These are phyloP conservation scores for Sporobolomyces roseus DNA, from an alignment of 768 basidiomycete species.

Conservation along the genomic window DNA sequence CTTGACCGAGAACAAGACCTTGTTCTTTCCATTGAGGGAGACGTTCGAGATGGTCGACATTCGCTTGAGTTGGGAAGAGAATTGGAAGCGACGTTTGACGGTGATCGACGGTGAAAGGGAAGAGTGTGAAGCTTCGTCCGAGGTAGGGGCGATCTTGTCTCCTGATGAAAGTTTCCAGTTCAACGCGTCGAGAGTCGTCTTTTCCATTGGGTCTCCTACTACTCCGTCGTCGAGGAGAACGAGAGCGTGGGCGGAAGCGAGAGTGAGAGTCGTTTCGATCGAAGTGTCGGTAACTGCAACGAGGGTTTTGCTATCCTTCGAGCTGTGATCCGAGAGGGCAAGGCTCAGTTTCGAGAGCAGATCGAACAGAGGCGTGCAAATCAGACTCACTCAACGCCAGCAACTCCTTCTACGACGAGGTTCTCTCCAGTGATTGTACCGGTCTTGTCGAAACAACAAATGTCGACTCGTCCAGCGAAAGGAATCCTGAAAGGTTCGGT, in stretches of 20 bases:
- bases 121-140: slow-evolving; percentile 50
- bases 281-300: slow-evolving; percentile 72
- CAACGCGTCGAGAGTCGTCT: slow-evolving; percentile 84
- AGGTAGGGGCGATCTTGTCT: slow-evolving; percentile 65
- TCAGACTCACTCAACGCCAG: slow-evolving; percentile 74
- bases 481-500: slow-evolving; percentile 99
- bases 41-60: slow-evolving; percentile 79
- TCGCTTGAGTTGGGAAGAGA: slow-evolving; percentile 92
- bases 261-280: slow-evolving; percentile 74
- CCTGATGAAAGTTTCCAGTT: slow-evolving; percentile 74
- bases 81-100: slow-evolving; percentile 91
- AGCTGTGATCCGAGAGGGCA: slow-evolving; percentile 52
- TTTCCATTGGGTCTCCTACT: slow-evolving; percentile 99
- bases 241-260: slow-evolving; percentile 91
- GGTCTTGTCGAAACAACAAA: slow-evolving; percentile 99
- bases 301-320: slow-evolving; percentile 61
- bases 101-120: slow-evolving; percentile 52
- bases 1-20: slow-evolving; percentile 63
- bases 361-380: background rate
- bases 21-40: slow-evolving; percentile 29
- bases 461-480: slow-evolving; percentile 88
- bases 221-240: slow-evolving; percentile 91
- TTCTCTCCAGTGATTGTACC: slow-evolving; percentile 97
- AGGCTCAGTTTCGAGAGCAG: background rate
- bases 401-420: slow-evolving; percentile 88